Conservation (phyloP, 1,139 yeast genomes). For the Pichia sp. region DNA sequence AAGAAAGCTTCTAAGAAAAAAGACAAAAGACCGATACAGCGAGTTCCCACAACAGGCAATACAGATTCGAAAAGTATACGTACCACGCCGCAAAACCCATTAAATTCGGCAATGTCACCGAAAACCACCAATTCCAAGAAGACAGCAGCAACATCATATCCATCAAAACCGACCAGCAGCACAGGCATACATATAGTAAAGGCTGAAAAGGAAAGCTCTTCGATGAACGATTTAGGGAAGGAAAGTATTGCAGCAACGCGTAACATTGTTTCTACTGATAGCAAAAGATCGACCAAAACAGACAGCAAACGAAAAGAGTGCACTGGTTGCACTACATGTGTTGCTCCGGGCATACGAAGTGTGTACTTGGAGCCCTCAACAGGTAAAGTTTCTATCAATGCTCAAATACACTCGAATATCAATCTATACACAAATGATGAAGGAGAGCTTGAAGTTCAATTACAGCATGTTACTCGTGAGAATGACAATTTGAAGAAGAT, state of each 20-base stretch:
- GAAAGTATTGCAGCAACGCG: background rate
- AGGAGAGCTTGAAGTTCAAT: slow-evolving; percentile 31
- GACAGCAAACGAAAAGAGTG: slow-evolving; percentile 1
- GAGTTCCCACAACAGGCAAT: background rate
- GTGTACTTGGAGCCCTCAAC: slow-evolving; percentile 16
- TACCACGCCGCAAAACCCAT: background rate
- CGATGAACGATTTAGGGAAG: background rate
- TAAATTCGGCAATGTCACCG: background rate
- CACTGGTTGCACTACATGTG: slow-evolving; percentile 9
- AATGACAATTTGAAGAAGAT: slow-evolving; percentile 38
- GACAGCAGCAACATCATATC: background rate
- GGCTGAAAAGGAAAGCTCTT: background rate
- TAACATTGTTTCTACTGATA: background rate
- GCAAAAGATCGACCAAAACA: background rate
- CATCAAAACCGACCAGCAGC: background rate
- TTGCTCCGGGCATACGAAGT: slow-evolving; percentile 17
- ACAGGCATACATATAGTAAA: background rate
- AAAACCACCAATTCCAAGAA: background rate
- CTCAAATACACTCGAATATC: slow-evolving; percentile 34
- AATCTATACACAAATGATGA: slow-evolving; percentile 29
- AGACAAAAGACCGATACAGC: slow-evolving; percentile 13
- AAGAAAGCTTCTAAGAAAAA: slow-evolving; percentile 39
- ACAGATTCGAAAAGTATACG: background rate
- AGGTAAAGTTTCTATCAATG: slow-evolving; percentile 25
- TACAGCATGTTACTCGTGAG: slow-evolving; percentile 37